phyloP scores from a whole-genome alignment of 2,329 filamentous ascomycete species.

The Biscogniauxia sp. region DNA sequence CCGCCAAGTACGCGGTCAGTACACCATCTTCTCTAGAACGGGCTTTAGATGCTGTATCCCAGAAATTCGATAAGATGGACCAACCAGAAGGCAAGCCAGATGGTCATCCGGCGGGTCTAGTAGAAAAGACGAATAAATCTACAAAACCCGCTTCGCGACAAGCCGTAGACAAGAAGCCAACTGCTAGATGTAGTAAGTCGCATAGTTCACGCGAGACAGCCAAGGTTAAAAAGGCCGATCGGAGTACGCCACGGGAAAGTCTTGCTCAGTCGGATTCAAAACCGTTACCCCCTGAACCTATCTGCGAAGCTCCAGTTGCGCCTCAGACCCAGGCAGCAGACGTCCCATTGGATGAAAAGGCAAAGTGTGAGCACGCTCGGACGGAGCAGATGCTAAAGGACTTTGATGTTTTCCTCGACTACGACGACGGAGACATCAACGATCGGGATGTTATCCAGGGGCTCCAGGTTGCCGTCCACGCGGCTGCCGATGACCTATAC shows the following conservation, averaged over 20 bases:
- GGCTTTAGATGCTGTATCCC: conserved; percentile 30
- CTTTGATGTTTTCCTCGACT: conserved; percentile 31
- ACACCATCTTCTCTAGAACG: conserved; percentile 32
- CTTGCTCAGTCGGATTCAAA: conserved; percentile 12
- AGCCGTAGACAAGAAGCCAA: neutral
- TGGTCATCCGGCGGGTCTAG: conserved; percentile 4
- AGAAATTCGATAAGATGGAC: conserved; percentile 26
- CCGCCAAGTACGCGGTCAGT: conserved; percentile 27
- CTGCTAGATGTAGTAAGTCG: neutral
- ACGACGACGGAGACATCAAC: conserved; percentile 39
- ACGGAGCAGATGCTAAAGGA: conserved; percentile 24
- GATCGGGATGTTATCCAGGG: conserved; percentile 55
- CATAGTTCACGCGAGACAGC: conserved; percentile 9
- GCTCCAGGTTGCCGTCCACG: conserved; percentile 53
- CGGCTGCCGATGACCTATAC: conserved; percentile 53
- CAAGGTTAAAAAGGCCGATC: conserved; percentile 18
- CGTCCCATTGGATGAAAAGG: conserved; percentile 13
- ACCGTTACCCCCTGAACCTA: conserved; percentile 18
- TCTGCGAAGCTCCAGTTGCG: neutral
- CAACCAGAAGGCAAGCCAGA: conserved; percentile 10
- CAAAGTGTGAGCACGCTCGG: conserved; percentile 10
- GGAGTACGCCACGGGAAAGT: conserved; percentile 17
- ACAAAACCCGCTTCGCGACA: conserved; percentile 4
- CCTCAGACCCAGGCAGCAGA: neutral
- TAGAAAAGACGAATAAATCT: conserved; percentile 16